Evolutionary conservation across 164 flowering plant species (phyloP).

Genomic region (Macadamia tetraphylla): DNA sequence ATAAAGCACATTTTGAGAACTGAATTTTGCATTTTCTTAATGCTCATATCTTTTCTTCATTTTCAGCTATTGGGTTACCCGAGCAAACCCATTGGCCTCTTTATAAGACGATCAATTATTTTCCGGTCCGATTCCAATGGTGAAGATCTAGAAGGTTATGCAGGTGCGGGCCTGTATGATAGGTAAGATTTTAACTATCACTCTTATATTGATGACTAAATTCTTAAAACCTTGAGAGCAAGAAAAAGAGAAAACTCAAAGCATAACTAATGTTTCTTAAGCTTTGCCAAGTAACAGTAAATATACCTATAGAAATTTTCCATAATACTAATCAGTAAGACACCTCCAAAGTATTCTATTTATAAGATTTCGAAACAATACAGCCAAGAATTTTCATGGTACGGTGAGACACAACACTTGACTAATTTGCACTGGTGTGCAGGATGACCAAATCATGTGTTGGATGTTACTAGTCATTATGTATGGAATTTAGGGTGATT

Average conservation of each 20-base stretch:
- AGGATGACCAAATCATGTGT: too few species aligned
- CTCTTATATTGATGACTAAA: background rate
- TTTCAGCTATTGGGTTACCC: constrained; percentile 87
- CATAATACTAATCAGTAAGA: too few species aligned
- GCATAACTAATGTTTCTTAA: background rate
- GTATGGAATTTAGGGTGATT: too few species aligned
- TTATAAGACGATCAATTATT: constrained; percentile 78
- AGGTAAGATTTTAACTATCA: constrained; percentile 42
- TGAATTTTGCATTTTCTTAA: background rate
- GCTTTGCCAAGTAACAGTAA: background rate
- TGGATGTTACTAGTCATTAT: too few species aligned
- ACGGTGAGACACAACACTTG: too few species aligned
- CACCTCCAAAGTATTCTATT: too few species aligned
- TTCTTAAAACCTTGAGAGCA: background rate
- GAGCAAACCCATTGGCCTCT: constrained; percentile 93
- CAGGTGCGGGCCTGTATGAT: constrained; percentile 98
- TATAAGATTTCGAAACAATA: too few species aligned
- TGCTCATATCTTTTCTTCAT: background rate
- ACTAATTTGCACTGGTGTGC: too few species aligned
- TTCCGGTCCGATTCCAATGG: constrained; percentile 98
- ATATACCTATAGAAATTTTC: too few species aligned
- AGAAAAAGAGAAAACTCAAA: background rate
- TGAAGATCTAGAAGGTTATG: constrained; percentile 98
- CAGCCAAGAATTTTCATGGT: too few species aligned
- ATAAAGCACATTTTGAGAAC: background rate